Evolutionary conservation across 2,329 filamentous ascomycete species (phyloP).

Genomic region (Hypoxylon rubiginosum): DNA sequence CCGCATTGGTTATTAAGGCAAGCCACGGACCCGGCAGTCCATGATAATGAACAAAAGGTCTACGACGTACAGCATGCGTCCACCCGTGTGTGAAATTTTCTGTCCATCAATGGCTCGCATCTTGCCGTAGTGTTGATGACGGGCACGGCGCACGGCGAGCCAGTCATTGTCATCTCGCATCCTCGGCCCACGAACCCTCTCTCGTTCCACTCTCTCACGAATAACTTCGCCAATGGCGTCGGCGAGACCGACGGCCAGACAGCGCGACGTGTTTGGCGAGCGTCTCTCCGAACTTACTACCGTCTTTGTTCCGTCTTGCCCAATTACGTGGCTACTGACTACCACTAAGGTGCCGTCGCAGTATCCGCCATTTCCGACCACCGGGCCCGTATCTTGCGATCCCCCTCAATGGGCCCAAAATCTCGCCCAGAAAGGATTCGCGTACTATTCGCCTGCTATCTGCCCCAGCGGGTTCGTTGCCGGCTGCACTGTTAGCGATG

Average conservation of each 20-base stretch:
- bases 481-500: conserved; percentile 51
- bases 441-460: conserved; percentile 58
- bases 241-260: conserved; percentile 35
- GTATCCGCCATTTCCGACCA: conserved; percentile 53
- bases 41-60: conserved; percentile 1
- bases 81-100: not conserved
- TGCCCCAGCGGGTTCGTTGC: conserved; percentile 56
- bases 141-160: conserved; percentile 10
- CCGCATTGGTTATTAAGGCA: conserved; percentile 34
- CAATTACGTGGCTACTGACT: conserved; percentile 57
- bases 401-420: conserved; percentile 55
- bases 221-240: conserved; percentile 17
- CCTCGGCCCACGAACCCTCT: not conserved
- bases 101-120: conserved; percentile 2
- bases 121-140: conserved; percentile 13
- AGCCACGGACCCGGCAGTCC: not conserved
- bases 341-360: conserved; percentile 56
- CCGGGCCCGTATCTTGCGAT: conserved; percentile 52
- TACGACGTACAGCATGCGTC: conserved; percentile 8
- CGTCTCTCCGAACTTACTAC: conserved; percentile 56
- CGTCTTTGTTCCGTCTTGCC: conserved; percentile 57
- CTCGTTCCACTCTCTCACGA: not conserved
- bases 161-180: conserved; percentile 9
- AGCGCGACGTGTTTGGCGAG: conserved; percentile 16
- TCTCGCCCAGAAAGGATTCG: conserved; percentile 54